phyloP scores from a whole-genome alignment of 108 stramenopile genomes.

The Cyclotella kingstonii region DNA sequence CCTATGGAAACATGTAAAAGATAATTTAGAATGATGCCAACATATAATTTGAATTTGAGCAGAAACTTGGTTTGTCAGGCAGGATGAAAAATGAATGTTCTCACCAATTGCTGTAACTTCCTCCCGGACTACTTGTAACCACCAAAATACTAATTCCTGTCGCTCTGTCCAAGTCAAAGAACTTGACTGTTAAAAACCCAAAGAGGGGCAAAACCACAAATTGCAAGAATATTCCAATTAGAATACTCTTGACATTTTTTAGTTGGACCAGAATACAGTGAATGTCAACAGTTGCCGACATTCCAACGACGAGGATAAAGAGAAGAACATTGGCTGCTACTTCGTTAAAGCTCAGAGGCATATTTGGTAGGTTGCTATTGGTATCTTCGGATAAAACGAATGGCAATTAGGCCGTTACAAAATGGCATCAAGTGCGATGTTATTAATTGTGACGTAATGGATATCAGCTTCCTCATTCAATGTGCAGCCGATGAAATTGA shows the following conservation, averaged over 20 bases:
- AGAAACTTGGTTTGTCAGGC: neutral
- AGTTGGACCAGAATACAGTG: conserved; percentile 55
- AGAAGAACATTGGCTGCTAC: conserved; percentile 62
- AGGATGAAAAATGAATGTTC: conserved; percentile 3
- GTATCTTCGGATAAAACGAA: neutral
- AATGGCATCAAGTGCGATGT: too few relatives aligned
- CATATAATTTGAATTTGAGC: neutral
- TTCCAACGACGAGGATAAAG: conserved; percentile 85
- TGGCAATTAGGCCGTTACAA: neutral
- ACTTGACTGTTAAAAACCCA: conserved; percentile 67
- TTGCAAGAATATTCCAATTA: conserved; percentile 76
- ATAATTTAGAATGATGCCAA: too few relatives aligned
- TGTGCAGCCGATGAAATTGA: too few relatives aligned
- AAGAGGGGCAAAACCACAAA: conserved; percentile 82
- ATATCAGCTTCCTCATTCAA: too few relatives aligned
- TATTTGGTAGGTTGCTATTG: neutral
- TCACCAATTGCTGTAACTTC: conserved; percentile 85
- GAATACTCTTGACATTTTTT: conserved; percentile 59
- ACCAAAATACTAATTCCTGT: conserved; percentile 81
- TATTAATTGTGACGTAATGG: too few relatives aligned
- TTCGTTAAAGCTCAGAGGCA: conserved; percentile 35
- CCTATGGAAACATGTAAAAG: neutral
- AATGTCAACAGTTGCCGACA: conserved; percentile 81
- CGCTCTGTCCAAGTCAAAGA: conserved; percentile 50
- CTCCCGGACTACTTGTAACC: conserved; percentile 80